phyloP scores from a whole-genome alignment of 1,284 basidiomycete genomes.

The Rhizopogon hawkerae region DNA sequence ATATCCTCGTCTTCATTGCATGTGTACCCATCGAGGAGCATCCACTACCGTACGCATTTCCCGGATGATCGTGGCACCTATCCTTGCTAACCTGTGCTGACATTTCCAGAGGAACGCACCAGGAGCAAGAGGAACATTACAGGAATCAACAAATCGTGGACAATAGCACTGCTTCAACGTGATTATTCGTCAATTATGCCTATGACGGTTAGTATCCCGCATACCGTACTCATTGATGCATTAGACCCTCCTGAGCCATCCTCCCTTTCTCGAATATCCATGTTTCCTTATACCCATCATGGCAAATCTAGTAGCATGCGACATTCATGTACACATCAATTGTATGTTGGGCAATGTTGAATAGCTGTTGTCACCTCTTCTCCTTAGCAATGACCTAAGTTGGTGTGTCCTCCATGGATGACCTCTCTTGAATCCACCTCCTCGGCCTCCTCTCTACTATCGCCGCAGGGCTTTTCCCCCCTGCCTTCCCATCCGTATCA shows the following conservation, averaged over 20 bases:
- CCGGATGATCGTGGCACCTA: slow-evolving; percentile 9
- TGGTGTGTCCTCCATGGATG: slow-evolving; percentile 14
- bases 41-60: slow-evolving; percentile 49
- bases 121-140: slow-evolving; percentile 52
- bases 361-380: background rate
- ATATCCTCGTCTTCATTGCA: slow-evolving; percentile 52
- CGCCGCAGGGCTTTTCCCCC: slow-evolving; percentile 27
- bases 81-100: slow-evolving; percentile 11
- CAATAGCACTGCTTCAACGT: slow-evolving; percentile 11
- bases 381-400: background rate
- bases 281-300: background rate
- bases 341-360: background rate
- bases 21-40: slow-evolving; percentile 73
- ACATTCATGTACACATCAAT: background rate
- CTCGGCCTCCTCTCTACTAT: slow-evolving; percentile 58
- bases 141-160: slow-evolving; percentile 28
- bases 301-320: background rate
- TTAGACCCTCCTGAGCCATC: background rate
- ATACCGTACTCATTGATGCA: background rate
- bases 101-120: slow-evolving; percentile 45
- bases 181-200: background rate
- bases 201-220: background rate
- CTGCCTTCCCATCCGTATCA: slow-evolving; percentile 26
- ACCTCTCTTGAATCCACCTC: slow-evolving; percentile 74
- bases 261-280: background rate